Evolutionary conservation across 805 yeast genomes (phyloP).

Genomic region (Candida sakaeoensis): DNA sequence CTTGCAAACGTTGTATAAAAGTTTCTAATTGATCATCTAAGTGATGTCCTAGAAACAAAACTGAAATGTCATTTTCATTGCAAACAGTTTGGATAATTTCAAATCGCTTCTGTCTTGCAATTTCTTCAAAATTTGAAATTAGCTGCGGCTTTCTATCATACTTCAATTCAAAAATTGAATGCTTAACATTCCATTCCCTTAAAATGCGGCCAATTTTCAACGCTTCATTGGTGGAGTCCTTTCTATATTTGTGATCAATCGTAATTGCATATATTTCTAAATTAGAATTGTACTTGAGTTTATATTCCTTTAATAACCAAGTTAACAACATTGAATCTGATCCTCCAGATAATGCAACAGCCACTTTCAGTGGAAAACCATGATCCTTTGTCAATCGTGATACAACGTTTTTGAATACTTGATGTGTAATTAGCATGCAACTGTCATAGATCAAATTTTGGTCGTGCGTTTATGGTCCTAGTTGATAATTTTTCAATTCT

Average conservation of each 20-base stretch:
- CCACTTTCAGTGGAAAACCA: constrained; percentile 28
- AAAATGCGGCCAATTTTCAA: constrained; percentile 29
- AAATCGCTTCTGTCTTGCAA: constrained; percentile 57
- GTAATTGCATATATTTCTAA: constrained; percentile 53
- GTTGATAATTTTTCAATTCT: neutral
- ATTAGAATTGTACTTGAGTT: constrained; percentile 20
- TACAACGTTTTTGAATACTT: neutral
- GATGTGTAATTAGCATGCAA: constrained; percentile 6
- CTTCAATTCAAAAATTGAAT: constrained; percentile 24
- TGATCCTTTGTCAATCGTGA: neutral
- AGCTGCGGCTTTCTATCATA: constrained; percentile 23
- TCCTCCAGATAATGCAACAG: constrained; percentile 74
- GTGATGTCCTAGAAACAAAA: constrained; percentile 65
- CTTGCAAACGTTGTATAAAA: constrained; percentile 49
- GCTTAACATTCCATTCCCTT: constrained; percentile 30
- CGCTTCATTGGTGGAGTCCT: constrained; percentile 50
- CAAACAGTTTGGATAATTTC: constrained; percentile 42
- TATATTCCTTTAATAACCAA: constrained; percentile 41
- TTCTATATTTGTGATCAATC: constrained; percentile 59
- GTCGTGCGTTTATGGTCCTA: constrained; percentile 4
- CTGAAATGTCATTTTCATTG: constrained; percentile 20
- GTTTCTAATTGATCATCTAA: constrained; percentile 73
- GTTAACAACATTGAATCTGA: constrained; percentile 76
- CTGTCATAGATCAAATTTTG: neutral
- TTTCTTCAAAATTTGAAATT: constrained; percentile 49